Evolutionary conservation across 352 stramenopile species (phyloP).

Genomic region (Phytophthora pisi): DNA sequence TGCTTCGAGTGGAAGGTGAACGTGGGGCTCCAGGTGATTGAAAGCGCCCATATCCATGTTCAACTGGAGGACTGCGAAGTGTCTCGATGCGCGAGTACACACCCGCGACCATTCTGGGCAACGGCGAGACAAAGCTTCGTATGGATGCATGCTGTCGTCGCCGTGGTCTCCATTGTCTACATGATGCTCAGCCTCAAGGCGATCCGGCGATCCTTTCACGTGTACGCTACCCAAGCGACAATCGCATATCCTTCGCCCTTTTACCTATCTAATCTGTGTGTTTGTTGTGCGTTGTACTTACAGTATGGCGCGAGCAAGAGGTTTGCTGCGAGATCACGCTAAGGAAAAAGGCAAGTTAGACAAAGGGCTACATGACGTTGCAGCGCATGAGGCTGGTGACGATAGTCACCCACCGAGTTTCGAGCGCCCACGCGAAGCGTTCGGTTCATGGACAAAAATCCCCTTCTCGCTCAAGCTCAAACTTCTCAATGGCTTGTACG

Average conservation of each 20-base stretch:
- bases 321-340: slow-evolving; percentile 12
- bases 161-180: slow-evolving; percentile 56
- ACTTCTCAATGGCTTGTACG: slow-evolving; percentile 76
- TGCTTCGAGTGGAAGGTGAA: slow-evolving; percentile 86
- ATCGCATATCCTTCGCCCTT: background rate
- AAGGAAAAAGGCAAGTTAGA: background rate
- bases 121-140: slow-evolving; percentile 68
- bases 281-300: slow-evolving; percentile 4
- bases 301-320: slow-evolving; percentile 29
- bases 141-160: slow-evolving; percentile 77
- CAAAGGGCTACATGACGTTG: slow-evolving; percentile 9
- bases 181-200: slow-evolving; percentile 64
- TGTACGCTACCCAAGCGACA: slow-evolving; percentile 35
- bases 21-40: slow-evolving; percentile 51
- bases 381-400: slow-evolving; percentile 22
- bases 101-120: slow-evolving; percentile 53
- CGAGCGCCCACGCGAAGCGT: background rate
- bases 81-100: slow-evolving; percentile 44
- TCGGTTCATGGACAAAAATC: slow-evolving; percentile 40
- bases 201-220: slow-evolving; percentile 52
- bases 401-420: slow-evolving; percentile 8
- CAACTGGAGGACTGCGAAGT: slow-evolving; percentile 70
- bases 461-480: slow-evolving; percentile 62
- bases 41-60: slow-evolving; percentile 55
- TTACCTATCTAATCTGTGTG: slow-evolving; percentile 5